Evolutionary conservation across 2,329 filamentous ascomycete genomes (phyloP).

Genomic region (Botrytis paeoniae): DNA sequence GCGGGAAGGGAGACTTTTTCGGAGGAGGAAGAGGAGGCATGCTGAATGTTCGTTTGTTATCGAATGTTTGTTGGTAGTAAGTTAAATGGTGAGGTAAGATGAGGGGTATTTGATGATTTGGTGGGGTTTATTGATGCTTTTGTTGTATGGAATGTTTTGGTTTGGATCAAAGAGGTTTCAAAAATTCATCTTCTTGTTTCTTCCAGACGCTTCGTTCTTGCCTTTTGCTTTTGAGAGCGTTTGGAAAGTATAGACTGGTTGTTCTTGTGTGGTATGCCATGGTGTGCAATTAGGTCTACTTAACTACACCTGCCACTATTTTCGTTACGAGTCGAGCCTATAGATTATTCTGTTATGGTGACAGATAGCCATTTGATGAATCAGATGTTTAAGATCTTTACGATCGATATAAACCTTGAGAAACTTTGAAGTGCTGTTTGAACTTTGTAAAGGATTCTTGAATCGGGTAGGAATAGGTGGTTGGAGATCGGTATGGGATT

Average conservation of each 20-base stretch:
- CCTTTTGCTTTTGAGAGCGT: background rate
- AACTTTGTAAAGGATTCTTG: background rate
- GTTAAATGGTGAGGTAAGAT: background rate
- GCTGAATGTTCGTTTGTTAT: background rate
- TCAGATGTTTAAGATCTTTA: background rate
- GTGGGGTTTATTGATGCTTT: background rate
- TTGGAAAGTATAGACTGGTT: background rate
- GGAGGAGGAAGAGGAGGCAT: background rate
- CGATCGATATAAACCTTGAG: background rate
- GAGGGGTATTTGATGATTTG: background rate
- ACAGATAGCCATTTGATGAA: no score
- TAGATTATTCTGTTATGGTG: background rate
- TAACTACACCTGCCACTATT: background rate
- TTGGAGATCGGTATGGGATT: background rate
- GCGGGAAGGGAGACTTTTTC: background rate
- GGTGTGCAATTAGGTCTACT: background rate
- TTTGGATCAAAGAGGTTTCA: background rate
- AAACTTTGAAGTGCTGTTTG: background rate
- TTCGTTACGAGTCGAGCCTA: background rate
- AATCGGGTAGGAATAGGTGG: background rate
- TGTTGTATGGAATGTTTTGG: background rate
- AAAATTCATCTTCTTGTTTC: background rate
- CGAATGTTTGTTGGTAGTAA: background rate
- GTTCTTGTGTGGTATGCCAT: background rate
- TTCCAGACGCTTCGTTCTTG: background rate